These are phyloP conservation scores for Ophiosphaerella korrae DNA, from an alignment of 2,329 filamentous ascomycete genomes.

Conservation along the genomic window DNA sequence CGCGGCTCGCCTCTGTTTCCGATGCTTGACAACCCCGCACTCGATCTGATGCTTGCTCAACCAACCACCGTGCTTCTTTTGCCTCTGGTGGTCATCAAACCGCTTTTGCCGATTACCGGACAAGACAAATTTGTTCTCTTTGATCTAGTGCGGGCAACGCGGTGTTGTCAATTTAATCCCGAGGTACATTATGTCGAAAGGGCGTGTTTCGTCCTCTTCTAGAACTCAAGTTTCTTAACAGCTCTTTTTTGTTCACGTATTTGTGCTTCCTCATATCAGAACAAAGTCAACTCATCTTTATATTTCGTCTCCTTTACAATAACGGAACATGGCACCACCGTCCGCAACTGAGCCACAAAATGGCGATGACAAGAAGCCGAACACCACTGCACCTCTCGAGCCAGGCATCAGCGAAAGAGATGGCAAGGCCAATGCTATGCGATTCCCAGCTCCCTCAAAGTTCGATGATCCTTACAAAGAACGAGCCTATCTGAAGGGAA, in stretches of 20 bases:
- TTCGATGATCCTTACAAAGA: conserved; percentile 47
- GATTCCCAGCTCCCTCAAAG: conserved; percentile 39
- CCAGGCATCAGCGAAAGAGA: conserved; percentile 36
- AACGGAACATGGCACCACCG: conserved; percentile 31
- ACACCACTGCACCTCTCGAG: conserved; percentile 38
- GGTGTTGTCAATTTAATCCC: background rate
- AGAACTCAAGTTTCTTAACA: too few species aligned
- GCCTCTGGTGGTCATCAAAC: background rate
- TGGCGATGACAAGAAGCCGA: conserved; percentile 29
- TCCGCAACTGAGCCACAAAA: conserved; percentile 37
- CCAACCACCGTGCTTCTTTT: conserved; percentile 7
- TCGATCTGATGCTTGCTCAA: background rate
- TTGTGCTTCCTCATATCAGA: too few species aligned
- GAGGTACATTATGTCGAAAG: conserved; percentile 1
- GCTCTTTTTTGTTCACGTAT: too few species aligned
- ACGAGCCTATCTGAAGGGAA: conserved; percentile 45
- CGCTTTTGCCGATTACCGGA: conserved; percentile 2
- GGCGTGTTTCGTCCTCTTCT: too few species aligned
- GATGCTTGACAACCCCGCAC: conserved; percentile 9
- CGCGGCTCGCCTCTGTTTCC: conserved; percentile 1
- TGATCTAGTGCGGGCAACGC: background rate
- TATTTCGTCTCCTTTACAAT: background rate
- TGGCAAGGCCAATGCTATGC: conserved; percentile 29
- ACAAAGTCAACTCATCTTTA: too few species aligned
- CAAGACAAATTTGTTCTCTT: background rate